phyloP scores from a whole-genome alignment of 768 basidiomycete genomes.

The Suillus subluteus region DNA sequence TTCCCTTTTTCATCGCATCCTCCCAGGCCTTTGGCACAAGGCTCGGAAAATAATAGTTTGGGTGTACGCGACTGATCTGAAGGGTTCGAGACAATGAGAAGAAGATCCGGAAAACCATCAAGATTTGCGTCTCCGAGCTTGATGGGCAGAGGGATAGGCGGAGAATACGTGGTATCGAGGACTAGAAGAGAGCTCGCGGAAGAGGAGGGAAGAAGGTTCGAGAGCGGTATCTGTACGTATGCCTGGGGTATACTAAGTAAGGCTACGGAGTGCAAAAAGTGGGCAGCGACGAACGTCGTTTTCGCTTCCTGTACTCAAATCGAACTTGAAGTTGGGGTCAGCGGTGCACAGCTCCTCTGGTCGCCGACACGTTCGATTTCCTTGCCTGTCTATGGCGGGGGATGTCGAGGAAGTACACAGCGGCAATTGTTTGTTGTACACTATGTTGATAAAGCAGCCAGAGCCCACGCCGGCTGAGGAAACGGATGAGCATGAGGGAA shows the following conservation, averaged over 20 bases:
- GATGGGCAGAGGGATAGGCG: constrained; percentile 74
- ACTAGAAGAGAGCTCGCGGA: constrained; percentile 62
- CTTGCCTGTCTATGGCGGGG: constrained; percentile 49
- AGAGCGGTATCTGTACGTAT: constrained; percentile 68
- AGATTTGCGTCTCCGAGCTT: constrained; percentile 89
- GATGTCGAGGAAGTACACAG: constrained; percentile 69
- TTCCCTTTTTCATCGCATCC: constrained; percentile 58
- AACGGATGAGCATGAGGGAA: constrained; percentile 80
- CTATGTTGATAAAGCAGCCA: constrained; percentile 86
- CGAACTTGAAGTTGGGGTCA: constrained; percentile 81
- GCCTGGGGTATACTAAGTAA: constrained; percentile 43
- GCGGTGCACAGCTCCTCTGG: constrained; percentile 82
- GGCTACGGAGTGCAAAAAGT: constrained; percentile 3
- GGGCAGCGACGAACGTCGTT: constrained; percentile 49
- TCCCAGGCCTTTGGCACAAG: constrained; percentile 55
- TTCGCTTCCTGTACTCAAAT: constrained; percentile 52
- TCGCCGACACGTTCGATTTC: constrained; percentile 64
- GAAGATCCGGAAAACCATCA: constrained; percentile 92
- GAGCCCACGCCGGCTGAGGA: constrained; percentile 73
- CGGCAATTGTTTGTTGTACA: constrained; percentile 88
- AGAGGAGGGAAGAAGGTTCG: constrained; percentile 54
- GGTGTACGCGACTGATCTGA: constrained; percentile 51
- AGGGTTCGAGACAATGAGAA: constrained; percentile 56
- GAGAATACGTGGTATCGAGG: constrained; percentile 64
- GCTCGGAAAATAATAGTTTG: constrained; percentile 63